Base-by-base conservation (phyloP, 352 stramenopile species). In the Elongisporangium prolatum region DNA sequence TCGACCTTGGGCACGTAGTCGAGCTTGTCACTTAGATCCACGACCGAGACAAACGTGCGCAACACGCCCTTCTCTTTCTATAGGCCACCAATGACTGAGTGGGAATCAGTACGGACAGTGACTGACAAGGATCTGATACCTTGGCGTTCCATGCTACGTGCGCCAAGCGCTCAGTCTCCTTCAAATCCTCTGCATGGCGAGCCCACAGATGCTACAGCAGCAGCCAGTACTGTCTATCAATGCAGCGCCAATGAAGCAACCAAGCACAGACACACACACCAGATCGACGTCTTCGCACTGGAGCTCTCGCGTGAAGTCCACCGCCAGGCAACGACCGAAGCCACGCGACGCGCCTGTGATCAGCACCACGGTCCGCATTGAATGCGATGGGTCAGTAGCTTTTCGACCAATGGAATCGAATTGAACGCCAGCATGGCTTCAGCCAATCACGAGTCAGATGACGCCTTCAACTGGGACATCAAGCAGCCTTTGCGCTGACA, bases 331-430 rank as follows among this genome's bases (percentile, higher is more conserved):
- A 17, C 80, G 75, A 3, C 88, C 88, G 63, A 93, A 95, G 68
- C 86, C 80, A n/a, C 83, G 71, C 56, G 80, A 93, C n/a, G 86
- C 86, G 21, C 88, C 88, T 0, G 88, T 96, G 21, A 97, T 63
- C 44, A 97, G 54, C 18, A 95, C 74, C 5, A 69, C 72, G 49
- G 60, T 61, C 38, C 59, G 61, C 65, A 77, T 82, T 6, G 28
- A 13, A 9, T 5, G 28, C 9, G 28, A 40, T 40, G 28, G 28
- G 28, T 40, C 28, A 14, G 28, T 40, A 40, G 28, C 28, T 40
- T 40, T 40, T 40, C 28, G 28, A 13, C 28, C 28, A 40, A 40
- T 40, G 4, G 28, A 40, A 40, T 40, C 8, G 28, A 40, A 9
- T 13, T 40, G 28, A 40, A 40, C 28, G 28, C 28, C 28, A 40